These are phyloP conservation scores for Strobilomyces echinocephalus DNA, from an alignment of 768 basidiomycete genomes.

Conservation along the genomic window DNA sequence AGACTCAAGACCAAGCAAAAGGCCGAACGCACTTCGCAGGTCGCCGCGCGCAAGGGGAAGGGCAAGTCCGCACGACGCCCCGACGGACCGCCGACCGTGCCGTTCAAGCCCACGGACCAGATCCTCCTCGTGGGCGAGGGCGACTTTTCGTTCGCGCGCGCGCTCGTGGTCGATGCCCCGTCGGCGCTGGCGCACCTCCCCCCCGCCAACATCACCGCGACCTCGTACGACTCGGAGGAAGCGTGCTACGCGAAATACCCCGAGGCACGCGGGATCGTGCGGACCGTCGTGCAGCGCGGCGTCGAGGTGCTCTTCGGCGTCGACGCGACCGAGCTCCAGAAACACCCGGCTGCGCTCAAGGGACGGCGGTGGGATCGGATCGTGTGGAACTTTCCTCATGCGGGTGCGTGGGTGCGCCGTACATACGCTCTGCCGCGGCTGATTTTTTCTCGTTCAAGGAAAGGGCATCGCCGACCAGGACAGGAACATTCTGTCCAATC, in stretches of 20 bases:
- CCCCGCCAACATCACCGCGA: slow-evolving; percentile 71
- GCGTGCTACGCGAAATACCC: slow-evolving; percentile 82
- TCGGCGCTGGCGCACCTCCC: slow-evolving; percentile 48
- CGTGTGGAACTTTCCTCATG: slow-evolving; percentile 96
- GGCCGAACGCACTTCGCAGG: slow-evolving; percentile 44
- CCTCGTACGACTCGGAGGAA: slow-evolving; percentile 76
- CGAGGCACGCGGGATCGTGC: slow-evolving; percentile 58
- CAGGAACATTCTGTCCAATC: slow-evolving; percentile 88
- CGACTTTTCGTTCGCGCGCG: slow-evolving; percentile 87
- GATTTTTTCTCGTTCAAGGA: slow-evolving; percentile 38
- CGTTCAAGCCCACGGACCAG: slow-evolving; percentile 59
- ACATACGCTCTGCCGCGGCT: too few species aligned
- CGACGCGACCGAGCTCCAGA: slow-evolving; percentile 79
- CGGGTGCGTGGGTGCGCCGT: too few species aligned
- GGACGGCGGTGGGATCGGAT: slow-evolving; percentile 69
- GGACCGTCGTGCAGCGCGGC: slow-evolving; percentile 50
- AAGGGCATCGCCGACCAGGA: slow-evolving; percentile 92
- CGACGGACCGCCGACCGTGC: slow-evolving; percentile 47
- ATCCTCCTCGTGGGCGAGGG: slow-evolving; percentile 89
- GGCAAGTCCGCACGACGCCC: slow-evolving; percentile 26
- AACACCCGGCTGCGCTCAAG: slow-evolving; percentile 49
- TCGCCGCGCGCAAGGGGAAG: slow-evolving; percentile 40
- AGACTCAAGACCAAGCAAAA: slow-evolving; percentile 61
- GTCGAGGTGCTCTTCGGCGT: slow-evolving; percentile 72
- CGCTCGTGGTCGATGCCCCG: slow-evolving; percentile 53